Conservation (phyloP, 2,329 filamentous ascomycete species). For the Talaromyces sp. region DNA sequence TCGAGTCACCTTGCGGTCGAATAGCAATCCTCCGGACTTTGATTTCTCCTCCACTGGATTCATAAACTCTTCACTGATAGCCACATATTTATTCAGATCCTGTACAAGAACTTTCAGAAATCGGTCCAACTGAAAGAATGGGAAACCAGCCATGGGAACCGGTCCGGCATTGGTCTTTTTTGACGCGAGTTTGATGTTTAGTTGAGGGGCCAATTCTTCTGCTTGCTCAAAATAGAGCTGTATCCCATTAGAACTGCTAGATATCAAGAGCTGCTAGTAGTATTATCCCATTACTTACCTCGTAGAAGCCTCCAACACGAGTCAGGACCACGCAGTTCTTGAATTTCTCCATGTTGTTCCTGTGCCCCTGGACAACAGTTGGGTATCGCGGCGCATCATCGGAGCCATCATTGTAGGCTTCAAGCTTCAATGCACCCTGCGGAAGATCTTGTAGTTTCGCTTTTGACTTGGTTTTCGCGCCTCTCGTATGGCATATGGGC, state of each 20-base stretch:
- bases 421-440: constrained; percentile 49
- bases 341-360: constrained; percentile 85
- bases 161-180: constrained; percentile 73
- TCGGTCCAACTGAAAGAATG: constrained; percentile 84
- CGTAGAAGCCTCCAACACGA: constrained; percentile 91
- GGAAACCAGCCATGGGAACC: constrained; percentile 93
- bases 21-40: constrained; percentile 72
- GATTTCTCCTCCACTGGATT: constrained; percentile 64
- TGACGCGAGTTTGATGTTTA: constrained; percentile 79
- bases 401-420: constrained; percentile 37
- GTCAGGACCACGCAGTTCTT: constrained; percentile 87
- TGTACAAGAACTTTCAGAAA: constrained; percentile 91
- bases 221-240: constrained; percentile 91
- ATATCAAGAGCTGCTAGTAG: neutral
- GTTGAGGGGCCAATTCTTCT: constrained; percentile 75
- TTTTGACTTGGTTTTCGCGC: constrained; percentile 32
- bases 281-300: constrained; percentile 41
- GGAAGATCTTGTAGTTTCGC: constrained; percentile 46
- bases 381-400: constrained; percentile 62
- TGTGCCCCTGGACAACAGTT: constrained; percentile 80
- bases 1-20: constrained; percentile 76
- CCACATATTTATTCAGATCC: constrained; percentile 84
- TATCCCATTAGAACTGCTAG: constrained; percentile 4
- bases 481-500: constrained; percentile 17
- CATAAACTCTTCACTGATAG: constrained; percentile 87